Evolutionary conservation across 805 yeast genomes (phyloP).

Genomic region (Hanseniaspora lindneri): DNA sequence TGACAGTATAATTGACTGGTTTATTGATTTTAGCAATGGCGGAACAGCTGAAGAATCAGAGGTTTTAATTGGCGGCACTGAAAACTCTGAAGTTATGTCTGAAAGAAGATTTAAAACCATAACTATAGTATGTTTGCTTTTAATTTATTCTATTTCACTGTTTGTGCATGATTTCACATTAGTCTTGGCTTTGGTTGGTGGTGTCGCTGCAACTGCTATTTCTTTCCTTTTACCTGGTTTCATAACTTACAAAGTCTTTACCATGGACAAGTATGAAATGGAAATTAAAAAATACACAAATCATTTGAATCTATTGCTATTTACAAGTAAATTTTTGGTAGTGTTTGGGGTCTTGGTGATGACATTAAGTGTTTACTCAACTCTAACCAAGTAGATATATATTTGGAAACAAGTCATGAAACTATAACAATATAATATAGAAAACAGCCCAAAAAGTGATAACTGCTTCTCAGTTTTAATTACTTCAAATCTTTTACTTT

Average conservation of each 20-base stretch:
- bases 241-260: constrained; percentile 65
- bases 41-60: background rate
- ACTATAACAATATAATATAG: too few relatives aligned
- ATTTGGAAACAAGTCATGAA: too few relatives aligned
- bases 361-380: constrained; percentile 47
- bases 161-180: constrained; percentile 62
- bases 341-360: constrained; percentile 63
- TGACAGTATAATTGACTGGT: constrained; percentile 51
- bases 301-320: constrained; percentile 21
- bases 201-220: constrained; percentile 85
- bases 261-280: constrained; percentile 21
- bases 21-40: constrained; percentile 14
- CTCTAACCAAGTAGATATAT: constrained; percentile 22
- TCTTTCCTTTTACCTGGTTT: constrained; percentile 84
- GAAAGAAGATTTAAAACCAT: constrained; percentile 25
- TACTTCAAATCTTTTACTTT: background rate
- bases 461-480: too few relatives aligned
- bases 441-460: too few relatives aligned
- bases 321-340: constrained; percentile 40
- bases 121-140: constrained; percentile 36
- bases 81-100: constrained; percentile 17
- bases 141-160: constrained; percentile 54
- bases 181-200: constrained; percentile 78
- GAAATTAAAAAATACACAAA: constrained; percentile 21
- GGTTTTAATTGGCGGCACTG: background rate